Conservation (phyloP, 352 stramenopile species). For the Phytophthora meadii region DNA sequence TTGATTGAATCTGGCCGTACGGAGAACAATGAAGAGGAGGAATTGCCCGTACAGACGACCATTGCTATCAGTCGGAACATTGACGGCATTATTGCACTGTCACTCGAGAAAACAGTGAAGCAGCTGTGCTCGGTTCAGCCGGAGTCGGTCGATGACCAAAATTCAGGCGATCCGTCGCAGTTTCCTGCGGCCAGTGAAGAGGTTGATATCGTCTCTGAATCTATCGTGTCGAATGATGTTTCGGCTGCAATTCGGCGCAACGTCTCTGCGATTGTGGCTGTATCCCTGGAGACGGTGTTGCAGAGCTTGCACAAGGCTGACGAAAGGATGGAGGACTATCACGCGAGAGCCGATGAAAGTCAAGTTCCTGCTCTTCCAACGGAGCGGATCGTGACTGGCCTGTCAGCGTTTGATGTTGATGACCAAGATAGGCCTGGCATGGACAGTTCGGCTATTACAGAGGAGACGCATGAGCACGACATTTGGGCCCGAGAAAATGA, state of each 20-base stretch:
- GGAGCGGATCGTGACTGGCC: background rate
- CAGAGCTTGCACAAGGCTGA: constrained; percentile 22
- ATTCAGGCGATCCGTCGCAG: constrained; percentile 2
- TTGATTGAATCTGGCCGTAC: background rate
- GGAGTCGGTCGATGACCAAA: background rate
- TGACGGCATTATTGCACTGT: constrained; percentile 46
- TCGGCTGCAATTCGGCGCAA: constrained; percentile 38
- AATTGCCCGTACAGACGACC: constrained; percentile 40
- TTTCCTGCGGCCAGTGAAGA: constrained; percentile 4
- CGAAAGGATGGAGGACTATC: constrained; percentile 4
- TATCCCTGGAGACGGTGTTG: constrained; percentile 38
- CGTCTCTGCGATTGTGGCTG: constrained; percentile 39
- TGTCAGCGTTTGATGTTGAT: background rate
- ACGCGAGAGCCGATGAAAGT: background rate
- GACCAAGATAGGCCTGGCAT: background rate
- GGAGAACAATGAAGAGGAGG: constrained; percentile 27
- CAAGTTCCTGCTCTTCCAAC: background rate
- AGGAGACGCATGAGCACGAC: background rate
- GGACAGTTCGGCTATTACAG: background rate
- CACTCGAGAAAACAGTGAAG: constrained; percentile 41
- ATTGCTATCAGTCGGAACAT: constrained; percentile 51
- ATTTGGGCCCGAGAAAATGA: constrained; percentile 7
- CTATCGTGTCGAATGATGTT: constrained; percentile 20
- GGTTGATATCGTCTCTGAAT: background rate
- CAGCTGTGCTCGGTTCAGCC: constrained; percentile 11